Percentiles rank a stretch among this genome's conserved stretches.
Conservation (phyloP, 257 asterid genomes). For the Handroanthus guayacan region DNA sequence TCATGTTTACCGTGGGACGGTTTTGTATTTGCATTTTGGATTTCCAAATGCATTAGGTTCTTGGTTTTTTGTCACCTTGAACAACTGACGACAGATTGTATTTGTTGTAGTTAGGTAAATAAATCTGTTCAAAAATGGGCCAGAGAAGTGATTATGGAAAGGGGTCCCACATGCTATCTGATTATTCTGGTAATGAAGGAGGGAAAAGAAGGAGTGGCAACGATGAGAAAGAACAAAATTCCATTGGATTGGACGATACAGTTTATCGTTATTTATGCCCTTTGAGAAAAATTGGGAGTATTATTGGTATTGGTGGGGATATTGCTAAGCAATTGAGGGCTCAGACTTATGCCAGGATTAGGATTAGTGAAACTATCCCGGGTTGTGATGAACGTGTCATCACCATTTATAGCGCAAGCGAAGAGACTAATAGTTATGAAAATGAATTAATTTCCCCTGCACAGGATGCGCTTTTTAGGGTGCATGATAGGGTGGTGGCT, state of each 20-base stretch:
- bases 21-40: slow-evolving; percentile 16
- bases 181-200: slow-evolving; percentile 58
- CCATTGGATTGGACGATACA: slow-evolving; percentile 75
- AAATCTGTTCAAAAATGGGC: slow-evolving; percentile 51
- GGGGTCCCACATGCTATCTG: slow-evolving; percentile 54
- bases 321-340: slow-evolving; percentile 85
- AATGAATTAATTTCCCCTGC: slow-evolving; percentile 74
- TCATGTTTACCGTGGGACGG: slow-evolving; percentile 16
- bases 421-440: slow-evolving; percentile 72
- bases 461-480: slow-evolving; percentile 85
- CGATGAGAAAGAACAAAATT: slow-evolving; percentile 70
- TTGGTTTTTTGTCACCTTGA: slow-evolving; percentile 29
- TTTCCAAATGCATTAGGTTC: slow-evolving; percentile 23
- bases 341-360: slow-evolving; percentile 77
- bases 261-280: slow-evolving; percentile 85
- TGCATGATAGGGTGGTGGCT: slow-evolving; percentile 69
- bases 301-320: slow-evolving; percentile 93
- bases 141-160: slow-evolving; percentile 72
- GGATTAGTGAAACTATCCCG: slow-evolving; percentile 83
- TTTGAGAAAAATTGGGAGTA: slow-evolving; percentile 78
- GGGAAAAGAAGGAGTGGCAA: slow-evolving; percentile 59
- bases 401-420: slow-evolving; percentile 77
- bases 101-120: slow-evolving; percentile 29
- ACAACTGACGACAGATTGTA: slow-evolving; percentile 14
- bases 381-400: slow-evolving; percentile 94